Base-by-base conservation (phyloP, 2,329 filamentous ascomycete genomes). In the Alternaria burnsii region DNA sequence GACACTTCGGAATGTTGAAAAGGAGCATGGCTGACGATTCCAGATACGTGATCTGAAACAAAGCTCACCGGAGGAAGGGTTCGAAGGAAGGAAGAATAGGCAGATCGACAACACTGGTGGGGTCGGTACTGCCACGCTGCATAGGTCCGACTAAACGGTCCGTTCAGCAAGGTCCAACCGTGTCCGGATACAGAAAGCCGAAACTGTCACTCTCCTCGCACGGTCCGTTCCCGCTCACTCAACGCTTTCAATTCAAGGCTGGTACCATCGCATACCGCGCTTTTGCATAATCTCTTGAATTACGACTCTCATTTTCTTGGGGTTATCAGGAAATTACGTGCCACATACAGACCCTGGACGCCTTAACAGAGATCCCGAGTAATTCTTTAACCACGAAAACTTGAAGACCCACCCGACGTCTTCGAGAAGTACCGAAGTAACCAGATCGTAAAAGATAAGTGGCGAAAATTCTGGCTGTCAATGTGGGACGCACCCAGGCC, bases 81-180 rank as follows among this genome's bases (percentile, higher is more conserved):
- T 50, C 46, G 30, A n/a, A 50, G 30, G 30, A 38, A 50, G 9
- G 18, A 24, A 26, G 32, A 50, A 26, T 22, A 24, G 30, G 46
- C 46, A 38, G 46, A 50, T 50, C 32, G 20, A 34, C 46, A 50
- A 34, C 46, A 50, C 22, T 24, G 34, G 46, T 38, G 30, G 46
- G 34, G 20, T 36, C 32, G 18, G 18, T 22, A 24, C 30, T 50
- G 28, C 28, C 28, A 11, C 28, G 28, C 28, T 30, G 32, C 8
- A 24, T 24, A 50, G 46, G 46, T 36, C 46, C 46, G 46, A 50
- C 22, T 36, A 50, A 50, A 50, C 46, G 46, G 46, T 12, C 46
- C 46, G 30, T 50, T 26, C 20, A 26, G 34, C 46, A 36, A 36
- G 46, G 46, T 11, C 46, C 46, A 36, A n/a, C 20, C 32, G 14